Percentiles rank a stretch among this genome's conserved stretches.
These are phyloP conservation scores for Lyophyllum semitale DNA, from an alignment of 768 basidiomycete species.

Conservation along the genomic window DNA sequence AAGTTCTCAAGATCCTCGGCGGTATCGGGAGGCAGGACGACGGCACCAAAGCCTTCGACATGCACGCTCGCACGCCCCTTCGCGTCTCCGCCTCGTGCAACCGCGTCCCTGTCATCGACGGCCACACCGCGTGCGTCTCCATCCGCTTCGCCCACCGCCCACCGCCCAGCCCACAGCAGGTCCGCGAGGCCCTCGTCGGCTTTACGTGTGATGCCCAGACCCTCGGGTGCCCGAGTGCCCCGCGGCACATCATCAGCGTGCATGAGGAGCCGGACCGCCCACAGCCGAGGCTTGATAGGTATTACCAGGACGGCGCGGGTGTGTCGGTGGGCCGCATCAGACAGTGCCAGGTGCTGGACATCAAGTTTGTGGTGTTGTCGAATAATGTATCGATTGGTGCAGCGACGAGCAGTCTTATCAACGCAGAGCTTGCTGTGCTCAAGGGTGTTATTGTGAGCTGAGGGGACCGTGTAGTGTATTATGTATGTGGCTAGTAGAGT, in stretches of 20 bases:
- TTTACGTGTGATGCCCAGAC: constrained; percentile 79
- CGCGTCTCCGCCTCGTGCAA: constrained; percentile 92
- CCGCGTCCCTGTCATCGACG: constrained; percentile 94
- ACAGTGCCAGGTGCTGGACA: constrained; percentile 88
- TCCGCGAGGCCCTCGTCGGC: constrained; percentile 73
- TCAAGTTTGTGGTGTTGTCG: constrained; percentile 91
- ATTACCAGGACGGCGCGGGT: constrained; percentile 88
- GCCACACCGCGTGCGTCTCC: constrained; percentile 90
- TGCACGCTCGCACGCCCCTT: constrained; percentile 80
- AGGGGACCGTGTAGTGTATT: background rate
- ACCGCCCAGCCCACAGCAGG: constrained; percentile 84
- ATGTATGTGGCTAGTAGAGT: background rate
- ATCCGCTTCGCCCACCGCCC: constrained; percentile 80
- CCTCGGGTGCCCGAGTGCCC: constrained; percentile 82
- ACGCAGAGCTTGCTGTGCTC: constrained; percentile 91
- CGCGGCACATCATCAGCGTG: constrained; percentile 82
- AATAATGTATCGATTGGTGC: constrained; percentile 97
- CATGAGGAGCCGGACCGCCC: constrained; percentile 93
- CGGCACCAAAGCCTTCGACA: constrained; percentile 71
- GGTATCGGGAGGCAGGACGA: constrained; percentile 63
- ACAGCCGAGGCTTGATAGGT: constrained; percentile 90
- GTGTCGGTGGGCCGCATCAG: constrained; percentile 90
- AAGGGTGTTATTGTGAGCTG: constrained; percentile 46
- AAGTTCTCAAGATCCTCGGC: constrained; percentile 95
- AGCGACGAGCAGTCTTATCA: constrained; percentile 95